These are phyloP conservation scores for Scheffersomyces cryptocercus DNA, from an alignment of 1,139 yeast species.

Conservation along the genomic window DNA sequence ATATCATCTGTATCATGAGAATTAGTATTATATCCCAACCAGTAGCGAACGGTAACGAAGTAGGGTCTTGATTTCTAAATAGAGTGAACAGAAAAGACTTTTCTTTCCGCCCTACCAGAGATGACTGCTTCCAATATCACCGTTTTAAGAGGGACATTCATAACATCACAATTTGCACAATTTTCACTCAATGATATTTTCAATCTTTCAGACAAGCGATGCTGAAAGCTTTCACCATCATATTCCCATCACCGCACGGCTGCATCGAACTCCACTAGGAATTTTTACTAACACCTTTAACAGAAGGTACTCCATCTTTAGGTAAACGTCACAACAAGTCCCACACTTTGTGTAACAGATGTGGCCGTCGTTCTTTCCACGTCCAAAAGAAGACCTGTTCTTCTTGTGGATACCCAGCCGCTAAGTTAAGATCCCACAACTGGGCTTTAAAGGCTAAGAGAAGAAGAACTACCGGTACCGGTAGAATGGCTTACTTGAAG, in stretches of 20 bases:
- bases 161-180: too few relatives aligned
- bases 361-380: slow-evolving; percentile 99
- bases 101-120: too few relatives aligned
- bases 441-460: slow-evolving; percentile 99
- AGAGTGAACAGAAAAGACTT: too few relatives aligned
- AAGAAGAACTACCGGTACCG: slow-evolving; percentile 99
- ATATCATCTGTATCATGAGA: too few relatives aligned
- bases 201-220: background rate
- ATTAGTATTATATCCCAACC: too few relatives aligned
- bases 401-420: slow-evolving; percentile 99
- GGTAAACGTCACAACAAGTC: slow-evolving; percentile 99
- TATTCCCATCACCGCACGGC: background rate
- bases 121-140: too few relatives aligned
- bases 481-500: slow-evolving; percentile 99
- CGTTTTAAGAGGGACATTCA: too few relatives aligned
- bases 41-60: too few relatives aligned
- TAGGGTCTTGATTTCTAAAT: too few relatives aligned
- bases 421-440: slow-evolving; percentile 98
- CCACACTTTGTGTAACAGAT: slow-evolving; percentile 99
- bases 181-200: too few relatives aligned
- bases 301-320: slow-evolving; percentile 99
- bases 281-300: slow-evolving; percentile 21
- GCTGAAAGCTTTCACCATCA: background rate
- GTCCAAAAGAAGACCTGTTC: slow-evolving; percentile 98
- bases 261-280: background rate